Evolutionary conservation across 1,139 yeast species (phyloP).

Genomic region (Candida tetrigidarum): DNA sequence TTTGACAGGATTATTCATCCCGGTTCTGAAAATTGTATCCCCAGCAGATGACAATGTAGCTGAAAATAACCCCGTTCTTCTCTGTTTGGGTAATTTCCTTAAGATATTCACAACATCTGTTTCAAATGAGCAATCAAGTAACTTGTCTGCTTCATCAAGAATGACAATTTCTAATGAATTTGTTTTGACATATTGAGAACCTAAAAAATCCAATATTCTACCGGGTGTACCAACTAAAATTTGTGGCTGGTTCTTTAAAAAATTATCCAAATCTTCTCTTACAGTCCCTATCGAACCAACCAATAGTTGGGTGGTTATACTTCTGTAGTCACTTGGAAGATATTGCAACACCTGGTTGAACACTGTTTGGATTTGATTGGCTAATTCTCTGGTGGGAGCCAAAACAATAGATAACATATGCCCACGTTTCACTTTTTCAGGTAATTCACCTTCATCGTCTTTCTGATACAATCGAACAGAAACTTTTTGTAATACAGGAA

Average conservation of each 20-base stretch:
- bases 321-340: conserved; percentile 52
- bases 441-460: conserved; percentile 25
- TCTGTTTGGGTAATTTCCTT: conserved; percentile 77
- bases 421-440: conserved; percentile 52
- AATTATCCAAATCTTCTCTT: conserved; percentile 72
- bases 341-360: conserved; percentile 61
- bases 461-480: conserved; percentile 32
- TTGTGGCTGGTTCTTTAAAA: conserved; percentile 61
- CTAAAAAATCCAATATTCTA: conserved; percentile 73
- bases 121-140: conserved; percentile 79
- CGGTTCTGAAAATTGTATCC: conserved; percentile 67
- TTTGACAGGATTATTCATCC: conserved; percentile 89
- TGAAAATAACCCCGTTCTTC: conserved; percentile 91
- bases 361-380: conserved; percentile 78
- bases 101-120: conserved; percentile 70
- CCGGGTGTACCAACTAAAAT: conserved; percentile 95
- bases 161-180: conserved; percentile 72
- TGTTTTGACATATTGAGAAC: conserved; percentile 52
- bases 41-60: conserved; percentile 90
- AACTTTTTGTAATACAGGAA: conserved; percentile 78
- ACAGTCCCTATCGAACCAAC: conserved; percentile 80
- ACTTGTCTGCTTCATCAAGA: conserved; percentile 91
- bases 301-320: conserved; percentile 67
- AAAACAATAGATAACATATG: conserved; percentile 73
- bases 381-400: conserved; percentile 93